Evolutionary conservation across 2,329 filamentous ascomycete species (phyloP), one percentile per base, ranked within the genome.

Genomic region (Penicillium sp.): DNA sequence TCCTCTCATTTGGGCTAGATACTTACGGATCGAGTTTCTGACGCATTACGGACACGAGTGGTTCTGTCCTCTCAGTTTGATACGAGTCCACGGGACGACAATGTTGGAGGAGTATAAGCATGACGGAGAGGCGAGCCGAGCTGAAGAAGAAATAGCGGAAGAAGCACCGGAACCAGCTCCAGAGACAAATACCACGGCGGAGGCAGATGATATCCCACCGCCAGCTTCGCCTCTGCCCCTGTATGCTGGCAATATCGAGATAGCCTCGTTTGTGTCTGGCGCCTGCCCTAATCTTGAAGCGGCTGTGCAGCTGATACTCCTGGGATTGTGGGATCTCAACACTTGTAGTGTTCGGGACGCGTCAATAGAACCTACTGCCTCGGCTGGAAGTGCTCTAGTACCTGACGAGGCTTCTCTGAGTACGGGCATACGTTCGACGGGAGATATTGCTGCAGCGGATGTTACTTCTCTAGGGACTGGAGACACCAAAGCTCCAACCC

Each of bases 11-110:
- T 99, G 93, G 91, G 93, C 95, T 48, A 89, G 94, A 66, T 99
- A 98, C 78, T 79, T 99, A 47, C 88, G 92, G 26, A 88, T 99
- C 62, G 95, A 99, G 73, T 95, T 98, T 66, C 76, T 98, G 53
- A 92, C 88, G 5, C 94, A 99, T 75, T 99, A 94, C 75, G 95
- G 95, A 8, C 96, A 93, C 69, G 95, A 99, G 75, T 99, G 91
- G 75, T 99, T 97, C 75, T 99, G 95, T 72, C 95, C 95, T 0
- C 82, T 99, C 17, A 97, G 94, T 63, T 79, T 99, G 19, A 82
- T 99, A 57, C 88, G 95, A 58, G 91, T 99, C 5, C 95, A 99
- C 77, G 95, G 95, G 7, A 97, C 88, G 21, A 90, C 94, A 0
- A 95, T 97, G 82, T 91, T 99, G 88, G 87, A 98, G 70, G 93